phyloP scores from a whole-genome alignment of 2,329 filamentous ascomycete species.

The Colletotrichum sp. region DNA sequence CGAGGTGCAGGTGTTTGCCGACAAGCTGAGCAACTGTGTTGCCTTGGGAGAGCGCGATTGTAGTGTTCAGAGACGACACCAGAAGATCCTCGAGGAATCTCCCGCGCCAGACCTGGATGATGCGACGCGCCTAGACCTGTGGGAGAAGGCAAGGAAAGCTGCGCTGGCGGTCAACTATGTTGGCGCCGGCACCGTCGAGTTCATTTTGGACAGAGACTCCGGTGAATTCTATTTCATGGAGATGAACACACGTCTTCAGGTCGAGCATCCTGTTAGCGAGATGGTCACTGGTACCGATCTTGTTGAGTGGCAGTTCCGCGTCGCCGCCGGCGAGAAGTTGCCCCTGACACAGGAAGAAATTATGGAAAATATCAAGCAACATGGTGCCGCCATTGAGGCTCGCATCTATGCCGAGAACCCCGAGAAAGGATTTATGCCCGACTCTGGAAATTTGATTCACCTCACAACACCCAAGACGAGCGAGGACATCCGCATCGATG shows the following conservation, averaged over 20 bases:
- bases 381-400: constrained; percentile 91
- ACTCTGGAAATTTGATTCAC: constrained; percentile 87
- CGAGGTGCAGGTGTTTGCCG: constrained; percentile 90
- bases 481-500: constrained; percentile 85
- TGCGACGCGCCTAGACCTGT: constrained; percentile 63
- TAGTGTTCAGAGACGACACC: constrained; percentile 84
- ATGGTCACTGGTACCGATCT: constrained; percentile 75
- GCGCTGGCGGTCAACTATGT: constrained; percentile 82
- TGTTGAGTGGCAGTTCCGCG: constrained; percentile 95
- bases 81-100: constrained; percentile 91
- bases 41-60: constrained; percentile 90
- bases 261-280: constrained; percentile 91
- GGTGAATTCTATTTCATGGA: constrained; percentile 85
- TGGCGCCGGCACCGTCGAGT: constrained; percentile 90
- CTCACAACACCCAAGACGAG: constrained; percentile 74
- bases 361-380: constrained; percentile 73
- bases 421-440: constrained; percentile 88
- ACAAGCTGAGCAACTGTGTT: constrained; percentile 78
- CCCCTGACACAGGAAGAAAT: constrained; percentile 67
- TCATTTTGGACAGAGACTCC: constrained; percentile 83
- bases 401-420: constrained; percentile 97
- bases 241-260: constrained; percentile 88
- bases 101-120: constrained; percentile 74
- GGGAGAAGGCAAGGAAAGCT: constrained; percentile 69
- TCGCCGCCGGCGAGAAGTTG: constrained; percentile 61